Evolutionary conservation across 441 rosid species (phyloP).

Genomic region (Cnidoscolus chayamansa): DNA sequence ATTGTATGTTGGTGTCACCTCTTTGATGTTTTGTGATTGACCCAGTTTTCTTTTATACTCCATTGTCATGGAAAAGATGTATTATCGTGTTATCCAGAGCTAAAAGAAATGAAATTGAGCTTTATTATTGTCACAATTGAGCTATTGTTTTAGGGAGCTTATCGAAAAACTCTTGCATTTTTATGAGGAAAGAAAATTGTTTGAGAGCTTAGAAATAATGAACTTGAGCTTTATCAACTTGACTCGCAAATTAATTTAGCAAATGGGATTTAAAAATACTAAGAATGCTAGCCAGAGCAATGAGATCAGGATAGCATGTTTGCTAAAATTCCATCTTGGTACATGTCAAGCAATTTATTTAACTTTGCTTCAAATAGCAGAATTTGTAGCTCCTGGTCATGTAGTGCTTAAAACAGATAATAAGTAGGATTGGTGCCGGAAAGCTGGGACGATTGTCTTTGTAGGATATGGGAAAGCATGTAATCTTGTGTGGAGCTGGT

Average conservation of each 20-base stretch:
- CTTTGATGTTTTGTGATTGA: neutral
- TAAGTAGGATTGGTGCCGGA: neutral
- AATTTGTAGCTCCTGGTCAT: neutral
- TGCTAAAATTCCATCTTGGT: neutral
- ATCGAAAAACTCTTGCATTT: too few relatives aligned
- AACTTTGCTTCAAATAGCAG: neutral
- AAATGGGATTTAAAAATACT: neutral
- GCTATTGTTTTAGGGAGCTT: conserved; percentile 20
- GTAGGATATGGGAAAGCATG: neutral
- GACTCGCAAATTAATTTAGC: neutral
- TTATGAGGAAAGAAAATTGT: neutral
- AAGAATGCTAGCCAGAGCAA: neutral
- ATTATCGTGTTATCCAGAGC: neutral
- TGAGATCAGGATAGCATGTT: neutral
- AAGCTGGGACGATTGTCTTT: neutral
- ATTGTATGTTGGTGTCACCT: conserved; percentile 1
- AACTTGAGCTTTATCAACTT: neutral
- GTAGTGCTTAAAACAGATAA: conserved; percentile 2
- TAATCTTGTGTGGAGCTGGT: neutral
- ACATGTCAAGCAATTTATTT: neutral
- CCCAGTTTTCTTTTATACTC: neutral
- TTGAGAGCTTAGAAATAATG: neutral
- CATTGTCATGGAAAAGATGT: neutral
- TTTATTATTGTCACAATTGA: too few relatives aligned
- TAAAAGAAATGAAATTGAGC: neutral